Conservation (phyloP, 441 rosid species). For the Raphanus hybrid region DNA sequence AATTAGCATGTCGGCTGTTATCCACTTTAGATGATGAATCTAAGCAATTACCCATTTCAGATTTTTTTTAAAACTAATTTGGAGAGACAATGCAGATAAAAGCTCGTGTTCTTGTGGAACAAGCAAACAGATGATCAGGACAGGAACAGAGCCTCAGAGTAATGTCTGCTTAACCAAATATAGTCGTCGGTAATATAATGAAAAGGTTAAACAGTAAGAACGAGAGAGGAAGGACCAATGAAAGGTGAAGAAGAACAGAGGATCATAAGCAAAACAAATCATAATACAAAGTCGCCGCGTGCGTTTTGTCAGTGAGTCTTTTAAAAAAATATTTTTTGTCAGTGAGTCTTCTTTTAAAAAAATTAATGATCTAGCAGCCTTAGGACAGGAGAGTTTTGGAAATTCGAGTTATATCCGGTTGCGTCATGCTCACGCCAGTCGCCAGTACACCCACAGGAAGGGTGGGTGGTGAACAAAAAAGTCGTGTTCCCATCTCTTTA, state of each 20-base stretch:
- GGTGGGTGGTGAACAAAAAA: too few relatives aligned
- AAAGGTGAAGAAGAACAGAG: conserved; percentile 21
- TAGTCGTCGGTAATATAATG: background rate
- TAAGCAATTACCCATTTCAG: conserved; percentile 45
- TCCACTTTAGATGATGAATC: conserved; percentile 44
- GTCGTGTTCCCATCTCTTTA: background rate
- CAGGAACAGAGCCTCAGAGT: conserved; percentile 19
- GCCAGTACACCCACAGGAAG: too few relatives aligned
- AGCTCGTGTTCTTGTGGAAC: conserved; percentile 8
- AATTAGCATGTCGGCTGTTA: conserved; percentile 13
- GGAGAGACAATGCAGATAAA: conserved; percentile 1
- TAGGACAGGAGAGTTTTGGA: too few relatives aligned
- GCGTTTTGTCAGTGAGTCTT: background rate
- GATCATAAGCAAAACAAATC: conserved; percentile 18
- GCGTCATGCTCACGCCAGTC: too few relatives aligned
- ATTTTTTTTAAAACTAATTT: background rate
- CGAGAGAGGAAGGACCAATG: too few relatives aligned
- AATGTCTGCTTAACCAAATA: background rate
- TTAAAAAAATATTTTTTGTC: background rate
- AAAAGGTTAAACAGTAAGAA: conserved; percentile 21
- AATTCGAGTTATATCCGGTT: too few relatives aligned
- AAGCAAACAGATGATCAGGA: conserved; percentile 10
- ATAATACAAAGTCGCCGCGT: conserved; percentile 27
- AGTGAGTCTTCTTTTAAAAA: background rate
- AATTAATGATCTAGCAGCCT: too few relatives aligned